Base-by-base conservation (phyloP, 2,329 filamentous ascomycete species). In the Fusarium keratoplasticum region DNA sequence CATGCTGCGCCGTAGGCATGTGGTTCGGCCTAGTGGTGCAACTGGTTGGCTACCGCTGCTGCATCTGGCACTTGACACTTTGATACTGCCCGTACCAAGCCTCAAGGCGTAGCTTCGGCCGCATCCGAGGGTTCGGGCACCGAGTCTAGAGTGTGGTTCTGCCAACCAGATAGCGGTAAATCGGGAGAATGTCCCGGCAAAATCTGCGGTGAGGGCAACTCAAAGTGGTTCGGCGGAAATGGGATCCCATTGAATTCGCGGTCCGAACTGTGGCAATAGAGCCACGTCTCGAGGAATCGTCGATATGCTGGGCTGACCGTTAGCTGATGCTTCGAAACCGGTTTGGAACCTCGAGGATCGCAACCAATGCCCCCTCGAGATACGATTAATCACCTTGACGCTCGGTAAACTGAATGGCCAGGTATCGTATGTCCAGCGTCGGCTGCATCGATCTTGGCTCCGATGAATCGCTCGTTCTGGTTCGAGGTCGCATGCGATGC, bases 351-450 rank as follows among this genome's bases (percentile, higher is more conserved):
- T 60, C 13, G 50, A 67, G 47, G 59, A 61, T 38, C 55, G 50
- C 54, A 66, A 73, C 64, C 64, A 61, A 42, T 44, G 29, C 57
- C 55, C 50, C 50, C 22, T 27, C 52, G 29, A 52, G 35, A 40
- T 47, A 31, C 57, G 38, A 61, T 78, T 79, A 29, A 52, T 52
- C 33, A 87, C 87, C 87, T 74, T 86, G 83, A 31, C 83, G 81
- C 50, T 84, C 82, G 47, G 84, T 87, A 71, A 88, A 88, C 62
- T 88, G 86, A 50, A 88, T 83, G 7, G 84, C 84, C 31, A 88
- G 80, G 76, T 88, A 86, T 58, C 85, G 83, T 58, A 88, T 86
- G 67, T 87, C 85, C 18, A 84, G 74, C 5, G 79, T 47, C 60
- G 72, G 44, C 66, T 77, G 70, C 18, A 74, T 72, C 20, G 75